A percentile compares a stretch with the other conserved stretches of the same genome.
Evolutionary conservation across 192 early-diverging fungal species (phyloP).

Genomic region (Thamnidium elegans): DNA sequence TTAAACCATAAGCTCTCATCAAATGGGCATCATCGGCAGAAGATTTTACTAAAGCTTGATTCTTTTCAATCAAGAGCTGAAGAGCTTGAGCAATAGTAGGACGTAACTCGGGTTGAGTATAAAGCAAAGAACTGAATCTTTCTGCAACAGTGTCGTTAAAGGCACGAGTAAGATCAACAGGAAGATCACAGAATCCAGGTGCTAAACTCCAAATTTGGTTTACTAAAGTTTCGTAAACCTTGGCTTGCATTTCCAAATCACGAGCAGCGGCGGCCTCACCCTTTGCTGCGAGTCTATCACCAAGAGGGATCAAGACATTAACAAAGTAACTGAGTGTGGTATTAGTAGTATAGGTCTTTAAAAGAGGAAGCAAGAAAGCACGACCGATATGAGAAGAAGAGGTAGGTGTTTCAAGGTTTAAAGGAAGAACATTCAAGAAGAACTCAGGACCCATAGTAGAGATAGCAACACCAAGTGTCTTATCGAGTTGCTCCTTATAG

Average conservation of each 20-base stretch:
- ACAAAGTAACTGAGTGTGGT: slow-evolving; percentile 73
- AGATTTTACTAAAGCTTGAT: slow-evolving; percentile 42
- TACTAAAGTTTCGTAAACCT: slow-evolving; percentile 86
- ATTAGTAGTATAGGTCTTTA: slow-evolving; percentile 72
- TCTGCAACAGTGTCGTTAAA: slow-evolving; percentile 67
- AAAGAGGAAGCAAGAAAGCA: slow-evolving; percentile 87
- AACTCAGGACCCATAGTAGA: slow-evolving; percentile 74
- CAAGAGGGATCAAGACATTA: slow-evolving; percentile 71
- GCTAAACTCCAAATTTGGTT: slow-evolving; percentile 88
- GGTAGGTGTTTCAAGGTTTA: slow-evolving; percentile 77
- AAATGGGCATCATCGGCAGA: slow-evolving; percentile 41
- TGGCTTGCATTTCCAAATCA: slow-evolving; percentile 70
- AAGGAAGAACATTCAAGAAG: slow-evolving; percentile 71
- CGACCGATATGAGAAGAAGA: slow-evolving; percentile 57
- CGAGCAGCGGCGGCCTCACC: slow-evolving; percentile 53
- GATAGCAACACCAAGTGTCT: slow-evolving; percentile 75
- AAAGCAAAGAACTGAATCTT: slow-evolving; percentile 72
- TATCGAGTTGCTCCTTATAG: slow-evolving; percentile 84
- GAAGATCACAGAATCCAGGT: slow-evolving; percentile 82
- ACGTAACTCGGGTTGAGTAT: slow-evolving; percentile 70
- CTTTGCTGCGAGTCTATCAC: slow-evolving; percentile 66
- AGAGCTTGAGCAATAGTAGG: slow-evolving; percentile 76
- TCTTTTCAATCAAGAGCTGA: slow-evolving; percentile 58
- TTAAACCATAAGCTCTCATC: slow-evolving; percentile 44
- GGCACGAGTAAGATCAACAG: slow-evolving; percentile 63